Base-by-base conservation (phyloP, 148 eudicot species). In the Vaccinium vitisidaea region DNA sequence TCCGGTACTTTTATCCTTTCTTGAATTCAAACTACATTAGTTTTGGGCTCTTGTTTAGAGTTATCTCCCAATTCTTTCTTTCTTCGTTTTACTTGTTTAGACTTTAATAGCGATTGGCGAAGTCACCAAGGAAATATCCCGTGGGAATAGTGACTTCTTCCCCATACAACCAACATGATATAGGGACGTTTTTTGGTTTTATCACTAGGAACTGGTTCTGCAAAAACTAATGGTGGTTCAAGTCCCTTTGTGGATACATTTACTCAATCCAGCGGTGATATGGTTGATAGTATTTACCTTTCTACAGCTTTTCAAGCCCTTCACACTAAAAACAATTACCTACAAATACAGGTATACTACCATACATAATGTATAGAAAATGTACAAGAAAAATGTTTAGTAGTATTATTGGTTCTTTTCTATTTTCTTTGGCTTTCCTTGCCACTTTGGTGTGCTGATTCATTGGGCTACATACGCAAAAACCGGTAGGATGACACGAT, bases 231-330 rank as follows among this genome's bases (percentile, higher is more conserved):
- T 32, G 86, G 75, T 43, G 89, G 87, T 3, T 86, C 90, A 1
- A 53, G 86, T 32, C 92, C 90, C 3, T 67, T 91, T 43, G 81
- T 86, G 18, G 93, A 91, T 43, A 84, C 86, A 2, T 88, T 91
- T 49, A 80, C 80, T 32, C 90, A 84, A 30, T 88, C 92, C 0
- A 91, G 92, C 75, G 77, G 74, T 58, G 93, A 91, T 71, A 88
- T 91, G 92, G 89, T 88, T 19, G 90, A 91, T 58, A n/a, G n/a
- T n/a, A 86, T 86, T 77, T 90, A 91, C 61, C 81, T 88, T 15
- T 81, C 79, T 12, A 84, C 83, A 11, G 52, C 85, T 18, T 86
- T 90, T 54, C 88, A 87, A 75, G 91, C 90, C 14, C 85, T 86
- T 84, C 86, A 83, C 50, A 86, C 83, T 49, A 71, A 87, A 81